Percentiles rank a stretch among this genome's conserved stretches.
phyloP scores from a whole-genome alignment of 768 basidiomycete genomes.

The Phaeolepiota aurea region DNA sequence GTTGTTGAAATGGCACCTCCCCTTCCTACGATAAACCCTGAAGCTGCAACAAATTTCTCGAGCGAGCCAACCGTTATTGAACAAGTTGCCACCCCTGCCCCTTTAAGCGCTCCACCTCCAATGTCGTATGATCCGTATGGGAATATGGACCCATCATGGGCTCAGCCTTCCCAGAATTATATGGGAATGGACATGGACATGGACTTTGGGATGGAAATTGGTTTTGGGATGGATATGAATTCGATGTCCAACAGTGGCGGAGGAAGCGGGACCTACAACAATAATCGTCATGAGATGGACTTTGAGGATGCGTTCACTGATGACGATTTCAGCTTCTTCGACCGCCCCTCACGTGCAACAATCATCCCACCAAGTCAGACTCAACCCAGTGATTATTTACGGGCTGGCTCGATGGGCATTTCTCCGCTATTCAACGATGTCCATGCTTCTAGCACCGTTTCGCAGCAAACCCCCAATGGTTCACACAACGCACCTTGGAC shows the following conservation, averaged over 20 bases:
- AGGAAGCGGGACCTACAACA: conserved; percentile 17
- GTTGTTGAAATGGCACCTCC: conserved; percentile 10
- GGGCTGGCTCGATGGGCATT: background rate
- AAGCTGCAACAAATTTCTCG: conserved; percentile 4
- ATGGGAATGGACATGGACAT: conserved; percentile 29
- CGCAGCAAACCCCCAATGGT: conserved; percentile 2
- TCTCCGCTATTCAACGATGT: conserved; percentile 16
- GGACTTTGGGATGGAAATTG: conserved; percentile 27
- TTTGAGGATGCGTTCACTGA: conserved; percentile 70
- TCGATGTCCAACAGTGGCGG: conserved; percentile 16
- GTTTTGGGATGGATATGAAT: conserved; percentile 20
- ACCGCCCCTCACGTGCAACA: conserved; percentile 34
- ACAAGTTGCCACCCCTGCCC: conserved; percentile 9
- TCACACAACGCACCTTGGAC: conserved; percentile 15
- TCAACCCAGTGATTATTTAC: background rate
- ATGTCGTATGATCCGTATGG: conserved; percentile 35
- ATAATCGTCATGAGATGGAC: conserved; percentile 23
- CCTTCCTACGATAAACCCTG: conserved; percentile 5
- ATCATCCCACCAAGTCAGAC: conserved; percentile 1
- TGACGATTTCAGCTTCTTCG: conserved; percentile 87
- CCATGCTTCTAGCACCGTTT: conserved; percentile 12
- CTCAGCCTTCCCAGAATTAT: conserved; percentile 21
- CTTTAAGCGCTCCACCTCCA: conserved; percentile 13
- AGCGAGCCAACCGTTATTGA: conserved; percentile 5
- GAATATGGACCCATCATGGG: conserved; percentile 30